Conservation (phyloP, 768 basidiomycete genomes). For the Boletus rubroflammeus region DNA sequence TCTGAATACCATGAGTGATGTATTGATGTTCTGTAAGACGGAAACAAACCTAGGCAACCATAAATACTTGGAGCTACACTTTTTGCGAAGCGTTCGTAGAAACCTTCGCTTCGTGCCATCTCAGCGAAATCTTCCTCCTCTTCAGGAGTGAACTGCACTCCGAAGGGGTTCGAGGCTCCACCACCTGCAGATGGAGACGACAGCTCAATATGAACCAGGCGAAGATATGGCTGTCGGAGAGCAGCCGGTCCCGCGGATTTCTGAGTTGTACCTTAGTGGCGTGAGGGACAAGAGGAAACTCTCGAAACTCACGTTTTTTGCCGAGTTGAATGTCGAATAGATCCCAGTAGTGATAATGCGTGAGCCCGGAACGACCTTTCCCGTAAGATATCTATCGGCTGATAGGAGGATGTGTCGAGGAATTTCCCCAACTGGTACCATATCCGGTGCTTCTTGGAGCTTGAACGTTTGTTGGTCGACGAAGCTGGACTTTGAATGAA, state of each 20-base stretch:
- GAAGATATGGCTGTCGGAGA: constrained; percentile 90
- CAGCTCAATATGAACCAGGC: constrained; percentile 87
- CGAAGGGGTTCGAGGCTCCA: constrained; percentile 78
- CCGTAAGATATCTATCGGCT: constrained; percentile 86
- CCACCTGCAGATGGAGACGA: constrained; percentile 74
- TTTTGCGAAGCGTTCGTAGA: constrained; percentile 91
- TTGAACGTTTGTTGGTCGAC: constrained; percentile 96
- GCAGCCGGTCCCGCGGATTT: constrained; percentile 84
- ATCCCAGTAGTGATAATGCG: constrained; percentile 93
- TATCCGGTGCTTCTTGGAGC: constrained; percentile 97
- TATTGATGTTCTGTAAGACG: background rate
- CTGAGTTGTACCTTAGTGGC: constrained; percentile 33
- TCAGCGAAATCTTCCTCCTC: constrained; percentile 96
- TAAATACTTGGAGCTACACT: constrained; percentile 98
- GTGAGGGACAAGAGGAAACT: background rate
- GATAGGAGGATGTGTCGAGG: constrained; percentile 94
- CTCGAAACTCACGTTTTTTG: constrained; percentile 63
- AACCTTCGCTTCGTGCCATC: constrained; percentile 82
- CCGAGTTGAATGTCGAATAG: constrained; percentile 91
- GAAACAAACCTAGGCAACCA: constrained; percentile 74
- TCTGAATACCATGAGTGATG: constrained; percentile 47
- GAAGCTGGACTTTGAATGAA: constrained; percentile 91
- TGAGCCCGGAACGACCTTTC: constrained; percentile 94
- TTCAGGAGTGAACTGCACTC: constrained; percentile 85
- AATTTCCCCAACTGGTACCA: constrained; percentile 98